A percentile compares a stretch with the other conserved stretches of the same genome.
phyloP scores from a whole-genome alignment of 495 filamentous ascomycete genomes.

The Achaetomiella virescens region DNA sequence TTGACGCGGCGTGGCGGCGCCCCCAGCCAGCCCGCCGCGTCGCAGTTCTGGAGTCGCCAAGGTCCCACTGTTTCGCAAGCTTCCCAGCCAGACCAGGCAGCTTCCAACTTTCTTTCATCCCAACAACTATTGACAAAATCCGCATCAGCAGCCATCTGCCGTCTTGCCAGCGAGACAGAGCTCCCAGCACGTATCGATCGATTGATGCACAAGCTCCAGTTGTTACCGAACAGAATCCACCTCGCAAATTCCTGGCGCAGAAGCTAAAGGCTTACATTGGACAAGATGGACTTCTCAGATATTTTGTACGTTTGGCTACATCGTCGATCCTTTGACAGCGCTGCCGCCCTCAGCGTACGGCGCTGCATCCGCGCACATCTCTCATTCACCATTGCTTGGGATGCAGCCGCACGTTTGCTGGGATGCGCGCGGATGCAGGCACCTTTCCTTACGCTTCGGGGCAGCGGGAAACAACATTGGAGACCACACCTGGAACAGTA shows the following conservation, averaged over 20 bases:
- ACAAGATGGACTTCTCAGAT: conserved; percentile 27
- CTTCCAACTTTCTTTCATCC: conserved; percentile 1
- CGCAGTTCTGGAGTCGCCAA: not conserved
- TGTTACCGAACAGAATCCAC: no score
- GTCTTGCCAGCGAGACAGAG: not conserved
- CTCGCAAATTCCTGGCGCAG: no score
- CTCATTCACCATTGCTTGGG: no score
- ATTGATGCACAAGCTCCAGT: no score
- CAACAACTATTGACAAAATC: not conserved
- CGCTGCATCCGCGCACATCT: no score
- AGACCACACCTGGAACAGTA: no score
- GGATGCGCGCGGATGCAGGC: not conserved
- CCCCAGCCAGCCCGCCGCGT: not conserved
- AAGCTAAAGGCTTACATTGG: no score
- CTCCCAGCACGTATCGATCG: not conserved
- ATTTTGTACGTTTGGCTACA: conserved; percentile 19
- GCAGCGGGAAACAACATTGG: no score
- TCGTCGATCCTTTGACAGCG: not conserved
- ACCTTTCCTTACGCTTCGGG: no score
- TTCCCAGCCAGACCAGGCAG: not conserved
- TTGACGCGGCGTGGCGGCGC: not conserved
- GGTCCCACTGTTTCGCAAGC: conserved; percentile 10
- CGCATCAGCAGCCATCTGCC: no score
- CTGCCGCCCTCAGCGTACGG: no score
- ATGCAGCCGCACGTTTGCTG: not conserved